These are phyloP conservation scores for Nemania serpens DNA, from an alignment of 2,329 filamentous ascomycete species.

Conservation along the genomic window DNA sequence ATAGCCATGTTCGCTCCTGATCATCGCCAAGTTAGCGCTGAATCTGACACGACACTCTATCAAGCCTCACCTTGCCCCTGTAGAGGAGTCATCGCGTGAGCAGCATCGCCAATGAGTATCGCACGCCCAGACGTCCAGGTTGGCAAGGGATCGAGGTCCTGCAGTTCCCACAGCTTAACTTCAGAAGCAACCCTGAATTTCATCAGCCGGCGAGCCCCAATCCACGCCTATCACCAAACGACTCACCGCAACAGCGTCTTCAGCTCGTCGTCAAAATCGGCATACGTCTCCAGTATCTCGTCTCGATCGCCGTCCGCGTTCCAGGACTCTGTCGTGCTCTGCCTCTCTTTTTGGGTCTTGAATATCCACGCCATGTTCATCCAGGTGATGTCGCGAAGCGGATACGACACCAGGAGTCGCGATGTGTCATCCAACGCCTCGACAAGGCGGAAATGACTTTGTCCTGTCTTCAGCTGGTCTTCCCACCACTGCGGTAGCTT, in stretches of 20 bases:
- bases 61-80: conserved; percentile 30
- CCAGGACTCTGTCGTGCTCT: conserved; percentile 30
- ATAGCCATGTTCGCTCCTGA: conserved; percentile 30
- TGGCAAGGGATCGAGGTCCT: conserved; percentile 33
- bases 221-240: not conserved
- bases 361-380: conserved; percentile 35
- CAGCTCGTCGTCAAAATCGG: conserved; percentile 29
- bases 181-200: conserved; percentile 27
- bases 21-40: not conserved
- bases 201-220: conserved; percentile 3
- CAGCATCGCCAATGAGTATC: conserved; percentile 36
- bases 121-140: conserved; percentile 32
- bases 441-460: conserved; percentile 24
- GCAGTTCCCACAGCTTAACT: conserved; percentile 36
- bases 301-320: conserved; percentile 31
- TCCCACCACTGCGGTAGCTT: conserved; percentile 33
- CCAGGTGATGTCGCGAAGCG: conserved; percentile 26
- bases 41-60: not conserved
- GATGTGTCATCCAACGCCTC: conserved; percentile 30
- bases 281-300: conserved; percentile 31
- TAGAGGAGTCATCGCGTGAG: conserved; percentile 35
- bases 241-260: conserved; percentile 31
- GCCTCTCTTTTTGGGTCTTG: conserved; percentile 25
- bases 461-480: conserved; percentile 12
- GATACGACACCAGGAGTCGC: conserved; percentile 31